These are phyloP conservation scores for Didymella exigua DNA, from an alignment of 2,329 filamentous ascomycete species.

Conservation along the genomic window DNA sequence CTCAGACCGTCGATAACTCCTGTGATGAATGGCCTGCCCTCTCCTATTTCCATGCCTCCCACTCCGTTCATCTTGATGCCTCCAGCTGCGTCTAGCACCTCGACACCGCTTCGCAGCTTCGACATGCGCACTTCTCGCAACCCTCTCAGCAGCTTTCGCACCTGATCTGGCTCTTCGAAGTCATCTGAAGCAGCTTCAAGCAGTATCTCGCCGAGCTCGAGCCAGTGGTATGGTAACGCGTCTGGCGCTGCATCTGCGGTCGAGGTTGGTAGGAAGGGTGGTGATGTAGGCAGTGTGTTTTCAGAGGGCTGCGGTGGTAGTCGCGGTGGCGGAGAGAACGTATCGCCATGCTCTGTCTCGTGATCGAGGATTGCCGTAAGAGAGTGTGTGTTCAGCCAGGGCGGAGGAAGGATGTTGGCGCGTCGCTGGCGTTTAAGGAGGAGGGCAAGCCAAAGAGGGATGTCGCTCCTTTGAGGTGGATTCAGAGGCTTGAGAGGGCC, in stretches of 20 bases:
- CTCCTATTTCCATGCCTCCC: slow-evolving; percentile 90
- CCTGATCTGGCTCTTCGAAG: slow-evolving; percentile 72
- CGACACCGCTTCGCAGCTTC: slow-evolving; percentile 80
- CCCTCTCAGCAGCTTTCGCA: slow-evolving; percentile 77
- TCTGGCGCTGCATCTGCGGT: slow-evolving; percentile 71
- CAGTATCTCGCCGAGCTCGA: slow-evolving; percentile 86
- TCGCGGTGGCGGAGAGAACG: slow-evolving; percentile 78
- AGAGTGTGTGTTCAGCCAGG: slow-evolving; percentile 81
- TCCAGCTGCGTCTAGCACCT: slow-evolving; percentile 71
- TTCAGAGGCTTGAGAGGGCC: slow-evolving; percentile 76
- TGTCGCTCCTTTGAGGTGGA: slow-evolving; percentile 76
- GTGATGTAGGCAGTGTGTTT: slow-evolving; percentile 47
- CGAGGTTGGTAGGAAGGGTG: slow-evolving; percentile 80
- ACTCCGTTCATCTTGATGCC: slow-evolving; percentile 81
- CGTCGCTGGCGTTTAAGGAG: slow-evolving; percentile 93
- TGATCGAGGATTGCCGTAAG: slow-evolving; percentile 78
- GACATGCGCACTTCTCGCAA: slow-evolving; percentile 86
- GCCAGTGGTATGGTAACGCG: slow-evolving; percentile 91
- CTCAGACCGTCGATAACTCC: slow-evolving; percentile 85
- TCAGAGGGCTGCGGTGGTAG: slow-evolving; percentile 63
- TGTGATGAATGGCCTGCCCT: slow-evolving; percentile 81
- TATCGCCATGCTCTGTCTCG: slow-evolving; percentile 74
- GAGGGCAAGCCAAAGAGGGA: slow-evolving; percentile 94
- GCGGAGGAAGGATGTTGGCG: slow-evolving; percentile 88
- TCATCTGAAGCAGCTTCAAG: slow-evolving; percentile 86